Base-by-base conservation (phyloP, 305 asterid genomes). In the Fraxinus latifolia region DNA sequence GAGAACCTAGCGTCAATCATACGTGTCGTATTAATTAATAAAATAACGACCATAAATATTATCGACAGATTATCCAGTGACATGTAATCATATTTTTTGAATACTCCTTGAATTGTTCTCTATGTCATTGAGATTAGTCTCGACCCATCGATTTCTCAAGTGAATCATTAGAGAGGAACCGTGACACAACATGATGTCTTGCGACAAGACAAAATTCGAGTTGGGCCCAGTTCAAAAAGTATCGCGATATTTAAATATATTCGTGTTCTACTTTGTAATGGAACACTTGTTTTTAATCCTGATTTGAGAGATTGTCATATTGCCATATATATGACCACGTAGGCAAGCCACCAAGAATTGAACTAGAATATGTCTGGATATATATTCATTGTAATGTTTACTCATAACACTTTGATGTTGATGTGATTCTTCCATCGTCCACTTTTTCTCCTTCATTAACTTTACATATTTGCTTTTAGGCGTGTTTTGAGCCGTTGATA, bases 381-480 rank as follows among this genome's bases (percentile, higher is more conserved):
- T 74, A 5, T 36, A 36, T 36, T 50, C 14, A 77, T 75, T 58
- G 84, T 58, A 82, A 75, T 82, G 87, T 83, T 82, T 86, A 84
- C 78, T 82, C 80, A 77, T 77, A 74, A 78, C 80, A 60, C 70
- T 19, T 58, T 12, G 53, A 12, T 44, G 15, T 65, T 25, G 34
- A 65, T 60, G 83, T 34, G 77, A 80, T 84, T 77, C 84, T 47
- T 39, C 80, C 81, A 25, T 82, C 79, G 83, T 85, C 88, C 76
- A 79, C 58, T 55, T 78, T 32, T 79, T 84, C 86, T 82, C 90
- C 78, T 83, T 74, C 81, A 68, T 81, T 37, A 82, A 62, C 84
- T 82, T 88, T 85, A 58, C 78, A 81, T 83, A 85, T 82, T 85
- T 82, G 67, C 80, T 80, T 82, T 67, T 77, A 2, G 74, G 78